Evolutionary conservation across 2,329 filamentous ascomycete species (phyloP).

Genomic region (Aspergillus ochraceus): DNA sequence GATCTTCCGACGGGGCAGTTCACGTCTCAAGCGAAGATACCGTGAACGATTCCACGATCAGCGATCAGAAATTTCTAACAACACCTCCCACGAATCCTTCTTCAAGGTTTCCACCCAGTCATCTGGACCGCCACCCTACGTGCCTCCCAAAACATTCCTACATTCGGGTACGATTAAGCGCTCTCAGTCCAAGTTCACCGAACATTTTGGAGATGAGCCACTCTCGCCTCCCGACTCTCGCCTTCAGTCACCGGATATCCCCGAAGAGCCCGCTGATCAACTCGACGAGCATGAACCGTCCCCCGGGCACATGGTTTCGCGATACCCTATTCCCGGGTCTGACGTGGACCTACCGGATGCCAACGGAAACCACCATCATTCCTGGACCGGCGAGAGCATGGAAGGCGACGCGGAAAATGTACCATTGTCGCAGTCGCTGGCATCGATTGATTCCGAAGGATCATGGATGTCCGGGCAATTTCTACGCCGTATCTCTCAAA

Average conservation of each 20-base stretch:
- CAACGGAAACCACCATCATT: slow-evolving; percentile 33
- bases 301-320: slow-evolving; percentile 14
- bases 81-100: slow-evolving; percentile 88
- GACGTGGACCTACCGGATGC: slow-evolving; percentile 31
- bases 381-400: slow-evolving; percentile 45
- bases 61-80: slow-evolving; percentile 86
- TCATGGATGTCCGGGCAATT: slow-evolving; percentile 88
- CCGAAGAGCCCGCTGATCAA: slow-evolving; percentile 28
- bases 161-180: slow-evolving; percentile 66
- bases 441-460: slow-evolving; percentile 91
- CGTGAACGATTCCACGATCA: slow-evolving; percentile 49
- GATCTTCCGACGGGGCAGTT: slow-evolving; percentile 69
- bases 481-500: slow-evolving; percentile 51
- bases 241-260: slow-evolving; percentile 73
- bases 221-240: slow-evolving; percentile 83
- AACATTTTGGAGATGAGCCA: slow-evolving; percentile 85
- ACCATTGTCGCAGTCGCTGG: slow-evolving; percentile 75
- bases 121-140: slow-evolving; percentile 42
- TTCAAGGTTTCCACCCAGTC: slow-evolving; percentile 54
- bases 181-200: slow-evolving; percentile 86
- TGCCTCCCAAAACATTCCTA: slow-evolving; percentile 44
- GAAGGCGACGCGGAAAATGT: slow-evolving; percentile 50
- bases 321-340: slow-evolving; percentile 26
- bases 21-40: slow-evolving; percentile 56
- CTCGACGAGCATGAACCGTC: slow-evolving; percentile 11